A percentile compares a stretch with the other conserved stretches of the same genome.
Evolutionary conservation across 2,329 filamentous ascomycete genomes (phyloP).

Genomic region (Nakataea oryzae): DNA sequence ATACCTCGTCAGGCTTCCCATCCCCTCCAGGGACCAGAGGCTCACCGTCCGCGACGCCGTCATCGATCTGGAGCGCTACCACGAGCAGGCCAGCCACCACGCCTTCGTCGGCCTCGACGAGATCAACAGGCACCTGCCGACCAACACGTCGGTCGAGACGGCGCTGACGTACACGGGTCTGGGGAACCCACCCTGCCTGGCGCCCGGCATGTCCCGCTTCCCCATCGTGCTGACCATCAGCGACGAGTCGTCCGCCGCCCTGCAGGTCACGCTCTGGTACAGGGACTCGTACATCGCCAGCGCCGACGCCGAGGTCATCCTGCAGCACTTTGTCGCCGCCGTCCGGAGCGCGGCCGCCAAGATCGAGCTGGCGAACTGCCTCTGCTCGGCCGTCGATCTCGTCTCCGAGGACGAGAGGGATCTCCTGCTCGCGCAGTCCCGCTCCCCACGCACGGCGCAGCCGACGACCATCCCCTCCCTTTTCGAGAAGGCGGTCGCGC

Average conservation of each 20-base stretch:
- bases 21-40: background rate
- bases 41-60: background rate
- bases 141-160: background rate
- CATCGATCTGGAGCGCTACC: background rate
- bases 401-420: background rate
- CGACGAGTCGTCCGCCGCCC: background rate
- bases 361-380: background rate
- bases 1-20: conserved; percentile 1
- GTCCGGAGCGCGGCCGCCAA: background rate
- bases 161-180: background rate
- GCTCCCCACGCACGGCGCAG: background rate
- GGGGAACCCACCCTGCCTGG: background rate
- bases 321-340: conserved; percentile 1
- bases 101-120: conserved; percentile 1
- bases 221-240: background rate
- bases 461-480: background rate
- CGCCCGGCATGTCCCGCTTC: background rate
- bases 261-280: background rate
- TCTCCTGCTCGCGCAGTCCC: background rate
- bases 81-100: background rate
- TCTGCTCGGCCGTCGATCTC: background rate
- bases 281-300: background rate
- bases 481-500: background rate
- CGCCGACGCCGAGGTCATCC: background rate
- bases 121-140: background rate